phyloP scores from a whole-genome alignment of 805 yeast genomes.

The Kurtzmaniella fragi region DNA sequence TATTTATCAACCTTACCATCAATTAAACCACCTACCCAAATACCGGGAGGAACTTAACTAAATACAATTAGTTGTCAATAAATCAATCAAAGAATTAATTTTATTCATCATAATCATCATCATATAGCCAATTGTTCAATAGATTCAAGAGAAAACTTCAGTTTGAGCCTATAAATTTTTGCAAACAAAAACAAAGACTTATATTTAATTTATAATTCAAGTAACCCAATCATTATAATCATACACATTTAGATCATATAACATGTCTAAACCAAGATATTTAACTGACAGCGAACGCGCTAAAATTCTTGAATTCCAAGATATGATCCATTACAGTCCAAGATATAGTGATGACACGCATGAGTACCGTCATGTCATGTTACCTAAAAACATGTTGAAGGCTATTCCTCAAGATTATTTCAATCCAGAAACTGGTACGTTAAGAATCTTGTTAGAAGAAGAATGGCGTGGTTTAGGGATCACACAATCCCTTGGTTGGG shows the following conservation, averaged over 20 bases:
- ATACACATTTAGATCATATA: background rate
- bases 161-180: no score
- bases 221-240: no score
- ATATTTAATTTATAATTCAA: no score
- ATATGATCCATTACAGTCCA: constrained; percentile 90
- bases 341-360: constrained; percentile 86
- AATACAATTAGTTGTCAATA: no score
- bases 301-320: constrained; percentile 85
- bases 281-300: constrained; percentile 80
- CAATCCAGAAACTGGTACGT: constrained; percentile 88
- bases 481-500: constrained; percentile 97
- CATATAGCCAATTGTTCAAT: no score
- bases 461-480: constrained; percentile 99
- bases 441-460: constrained; percentile 85
- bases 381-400: constrained; percentile 93
- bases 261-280: constrained; percentile 55
- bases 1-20: no score
- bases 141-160: no score
- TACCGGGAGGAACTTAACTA: no score
- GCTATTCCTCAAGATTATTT: constrained; percentile 93
- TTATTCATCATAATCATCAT: no score
- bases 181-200: no score
- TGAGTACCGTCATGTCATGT: constrained; percentile 95
- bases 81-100: no score
- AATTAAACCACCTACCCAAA: no score